Base-by-base conservation (phyloP, 495 filamentous ascomycete genomes). In the Daldinia loculata region DNA sequence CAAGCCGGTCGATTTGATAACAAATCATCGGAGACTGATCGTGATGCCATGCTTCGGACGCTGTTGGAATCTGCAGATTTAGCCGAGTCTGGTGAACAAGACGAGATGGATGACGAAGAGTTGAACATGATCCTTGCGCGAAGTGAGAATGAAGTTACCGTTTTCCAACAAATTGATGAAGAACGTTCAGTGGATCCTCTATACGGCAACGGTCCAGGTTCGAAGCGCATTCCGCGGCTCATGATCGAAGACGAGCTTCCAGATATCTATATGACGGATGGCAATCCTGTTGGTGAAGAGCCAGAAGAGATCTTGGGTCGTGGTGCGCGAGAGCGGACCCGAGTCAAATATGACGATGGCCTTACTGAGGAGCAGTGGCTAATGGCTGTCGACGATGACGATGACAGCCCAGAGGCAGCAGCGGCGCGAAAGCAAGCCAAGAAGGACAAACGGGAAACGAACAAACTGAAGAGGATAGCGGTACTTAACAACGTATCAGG, bases 1-100 rank as follows among this genome's bases (percentile, higher is more conserved):
- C 95, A 99, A 78, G 95, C 95, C 52, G 95, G 95, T 86, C 95
- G 96, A 70, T 99, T 99, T 81, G 95, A 99, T 74, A 99, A 99
- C 81, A 99, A 98, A 78, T 99, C 95, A 1, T 98, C 95, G 12
- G 97, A 97, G 75, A 96, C 97, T 63, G 95, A 99, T 79, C 92
- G 95, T 83, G 95, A 99, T 76, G 95, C 94, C 19, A 91, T 99
- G 84, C 84, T 99, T 59, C 87, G 95, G 66, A 94, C 93, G 26
- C 89, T 99, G 71, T 83, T 99, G 55, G 95, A 98, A 76, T 91
- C 89, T 55, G 95, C 95, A 0, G 95, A 98, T 69, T 91, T 95
- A 43, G 95, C 97, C 38, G 91, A 91, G 69, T 79, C 89, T 19
- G 86, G 87, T 34, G 92, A 95, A 56, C 93, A 97, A 69, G 90